phyloP scores from a whole-genome alignment of 257 asterid genomes.

The Datura wrightii region DNA sequence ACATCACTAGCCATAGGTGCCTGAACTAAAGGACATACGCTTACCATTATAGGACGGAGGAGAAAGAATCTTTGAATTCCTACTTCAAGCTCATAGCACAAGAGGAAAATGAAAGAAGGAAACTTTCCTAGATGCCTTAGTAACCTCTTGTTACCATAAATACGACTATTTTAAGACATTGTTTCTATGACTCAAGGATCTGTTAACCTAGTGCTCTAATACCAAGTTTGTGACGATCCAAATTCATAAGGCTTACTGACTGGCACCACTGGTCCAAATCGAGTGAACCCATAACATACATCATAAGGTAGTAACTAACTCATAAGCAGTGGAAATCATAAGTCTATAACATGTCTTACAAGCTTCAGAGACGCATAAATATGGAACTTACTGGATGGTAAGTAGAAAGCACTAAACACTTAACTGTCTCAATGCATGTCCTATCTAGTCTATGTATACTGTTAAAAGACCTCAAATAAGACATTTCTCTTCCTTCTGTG shows the following conservation, averaged over 20 bases:
- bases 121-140: no score
- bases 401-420: background rate
- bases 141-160: no score
- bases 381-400: background rate
- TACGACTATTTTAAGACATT: no score
- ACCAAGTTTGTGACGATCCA: background rate
- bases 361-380: background rate
- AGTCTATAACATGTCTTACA: background rate
- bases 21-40: no score
- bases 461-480: slow-evolving; percentile 9
- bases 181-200: background rate
- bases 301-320: background rate
- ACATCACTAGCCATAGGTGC: no score
- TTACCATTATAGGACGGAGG: no score
- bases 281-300: background rate
- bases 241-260: background rate
- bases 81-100: no score
- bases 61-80: no score
- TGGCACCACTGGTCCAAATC: background rate
- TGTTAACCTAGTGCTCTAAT: background rate
- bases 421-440: background rate
- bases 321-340: background rate
- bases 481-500: background rate
- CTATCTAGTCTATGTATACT: background rate
- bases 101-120: no score